phyloP scores from a whole-genome alignment of 176 grass and related monocot genomes.

The Oryza officinalis region DNA sequence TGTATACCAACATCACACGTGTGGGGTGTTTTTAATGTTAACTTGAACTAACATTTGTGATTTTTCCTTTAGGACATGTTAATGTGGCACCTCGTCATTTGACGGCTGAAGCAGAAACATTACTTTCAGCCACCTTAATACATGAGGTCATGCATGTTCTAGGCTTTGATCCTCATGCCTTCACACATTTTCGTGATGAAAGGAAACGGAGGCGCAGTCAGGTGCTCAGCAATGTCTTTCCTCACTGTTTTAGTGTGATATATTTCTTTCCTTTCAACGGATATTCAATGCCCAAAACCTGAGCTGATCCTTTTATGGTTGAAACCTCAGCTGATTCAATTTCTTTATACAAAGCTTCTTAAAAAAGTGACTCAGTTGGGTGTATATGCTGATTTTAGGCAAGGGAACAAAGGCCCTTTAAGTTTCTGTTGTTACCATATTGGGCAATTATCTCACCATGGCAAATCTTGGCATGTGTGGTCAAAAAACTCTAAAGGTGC shows the following conservation, averaged over 20 bases:
- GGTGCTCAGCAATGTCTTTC: conserved; percentile 45
- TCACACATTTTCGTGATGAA: conserved; percentile 98
- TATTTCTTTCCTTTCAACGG: neutral
- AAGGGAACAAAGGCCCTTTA: neutral
- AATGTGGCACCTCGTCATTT: conserved; percentile 99
- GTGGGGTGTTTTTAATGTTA: conserved; percentile 1
- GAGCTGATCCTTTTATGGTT: neutral
- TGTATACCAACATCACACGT: neutral
- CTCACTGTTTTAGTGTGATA: neutral
- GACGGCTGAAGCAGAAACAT: conserved; percentile 93
- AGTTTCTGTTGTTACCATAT: conserved; percentile 6
- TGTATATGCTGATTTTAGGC: neutral
- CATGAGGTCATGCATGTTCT: conserved; percentile 99
- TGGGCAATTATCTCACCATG: neutral
- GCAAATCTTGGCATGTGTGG: neutral
- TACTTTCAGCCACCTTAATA: conserved; percentile 95
- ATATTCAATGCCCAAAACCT: neutral
- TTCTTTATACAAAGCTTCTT: neutral
- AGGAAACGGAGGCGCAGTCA: conserved; percentile 85
- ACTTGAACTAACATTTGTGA: conserved; percentile 2
- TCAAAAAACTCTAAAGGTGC: neutral
- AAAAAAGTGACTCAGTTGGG: neutral
- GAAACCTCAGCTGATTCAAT: neutral
- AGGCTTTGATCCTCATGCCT: conserved; percentile 99
- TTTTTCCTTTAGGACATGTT: conserved; percentile 68